A percentile compares a stretch with the other conserved stretches of the same genome.
phyloP scores from a whole-genome alignment of 2,329 filamentous ascomycete species.

The Ilyonectria mors-panacis region DNA sequence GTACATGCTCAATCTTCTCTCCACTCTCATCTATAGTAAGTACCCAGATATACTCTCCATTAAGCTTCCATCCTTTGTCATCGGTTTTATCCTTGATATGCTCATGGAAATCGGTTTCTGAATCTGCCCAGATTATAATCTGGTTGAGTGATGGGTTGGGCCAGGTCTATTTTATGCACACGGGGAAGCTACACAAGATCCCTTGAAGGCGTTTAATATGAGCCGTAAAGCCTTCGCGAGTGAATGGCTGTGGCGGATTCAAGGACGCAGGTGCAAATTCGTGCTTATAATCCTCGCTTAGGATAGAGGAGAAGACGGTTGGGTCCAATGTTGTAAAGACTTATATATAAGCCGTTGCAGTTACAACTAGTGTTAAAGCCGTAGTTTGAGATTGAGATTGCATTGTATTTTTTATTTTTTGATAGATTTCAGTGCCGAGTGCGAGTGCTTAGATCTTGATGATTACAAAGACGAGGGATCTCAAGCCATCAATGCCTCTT shows the following conservation, averaged over 20 bases:
- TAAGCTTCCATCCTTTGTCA: background rate
- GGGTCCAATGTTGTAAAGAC: background rate
- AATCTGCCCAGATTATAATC: conserved; percentile 4
- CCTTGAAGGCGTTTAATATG: background rate
- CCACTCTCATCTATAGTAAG: background rate
- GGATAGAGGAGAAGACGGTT: background rate
- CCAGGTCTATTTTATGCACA: conserved; percentile 5
- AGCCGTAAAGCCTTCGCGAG: background rate
- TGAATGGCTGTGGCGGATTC: background rate
- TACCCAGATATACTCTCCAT: conserved; percentile 10
- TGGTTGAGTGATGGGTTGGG: conserved; percentile 2
- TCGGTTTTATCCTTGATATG: background rate
- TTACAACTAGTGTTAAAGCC: background rate
- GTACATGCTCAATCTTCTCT: conserved; percentile 1
- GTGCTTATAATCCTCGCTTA: background rate
- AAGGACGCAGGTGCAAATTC: background rate
- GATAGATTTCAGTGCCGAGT: no score
- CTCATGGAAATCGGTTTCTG: background rate
- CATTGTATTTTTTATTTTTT: background rate
- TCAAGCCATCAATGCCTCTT: no score
- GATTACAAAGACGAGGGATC: no score
- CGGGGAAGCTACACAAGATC: background rate
- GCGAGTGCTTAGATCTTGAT: no score
- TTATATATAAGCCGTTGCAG: background rate
- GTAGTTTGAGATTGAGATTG: background rate